phyloP scores from a whole-genome alignment of 352 stramenopile genomes.

The Phytophthora sojae region DNA sequence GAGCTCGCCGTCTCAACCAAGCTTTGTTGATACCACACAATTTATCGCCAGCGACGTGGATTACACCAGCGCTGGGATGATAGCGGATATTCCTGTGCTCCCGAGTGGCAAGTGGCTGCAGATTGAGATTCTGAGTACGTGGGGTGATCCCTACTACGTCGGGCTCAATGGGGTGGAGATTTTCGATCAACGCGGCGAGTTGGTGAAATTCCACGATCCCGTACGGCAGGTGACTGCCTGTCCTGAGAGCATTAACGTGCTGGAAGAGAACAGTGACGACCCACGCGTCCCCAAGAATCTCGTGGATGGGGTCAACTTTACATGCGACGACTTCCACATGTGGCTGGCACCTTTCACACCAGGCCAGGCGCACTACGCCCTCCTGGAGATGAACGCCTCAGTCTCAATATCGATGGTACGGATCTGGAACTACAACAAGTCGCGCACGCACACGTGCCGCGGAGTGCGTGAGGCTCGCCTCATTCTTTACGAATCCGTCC shows the following conservation, averaged over 20 bases:
- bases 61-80: background rate
- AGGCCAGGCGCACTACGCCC: constrained; percentile 61
- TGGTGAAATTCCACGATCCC: constrained; percentile 59
- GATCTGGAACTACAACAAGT: constrained; percentile 96
- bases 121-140: constrained; percentile 88
- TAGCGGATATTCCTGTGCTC: constrained; percentile 62
- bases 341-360: constrained; percentile 88
- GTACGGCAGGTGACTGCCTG: constrained; percentile 63
- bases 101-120: constrained; percentile 65
- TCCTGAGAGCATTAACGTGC: constrained; percentile 87
- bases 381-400: constrained; percentile 52
- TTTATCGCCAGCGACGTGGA: background rate
- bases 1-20: background rate
- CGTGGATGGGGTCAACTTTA: constrained; percentile 89
- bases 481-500: constrained; percentile 46
- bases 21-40: background rate
- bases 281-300: constrained; percentile 75
- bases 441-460: constrained; percentile 79
- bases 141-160: constrained; percentile 91
- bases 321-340: constrained; percentile 92
- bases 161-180: constrained; percentile 91
- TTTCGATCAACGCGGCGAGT: constrained; percentile 76
- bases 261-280: constrained; percentile 89
- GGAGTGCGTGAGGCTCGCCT: constrained; percentile 70
- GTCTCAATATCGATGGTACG: constrained; percentile 82